Base-by-base conservation (phyloP, 352 stramenopile genomes). In the Globisporangium takayamanum region DNA sequence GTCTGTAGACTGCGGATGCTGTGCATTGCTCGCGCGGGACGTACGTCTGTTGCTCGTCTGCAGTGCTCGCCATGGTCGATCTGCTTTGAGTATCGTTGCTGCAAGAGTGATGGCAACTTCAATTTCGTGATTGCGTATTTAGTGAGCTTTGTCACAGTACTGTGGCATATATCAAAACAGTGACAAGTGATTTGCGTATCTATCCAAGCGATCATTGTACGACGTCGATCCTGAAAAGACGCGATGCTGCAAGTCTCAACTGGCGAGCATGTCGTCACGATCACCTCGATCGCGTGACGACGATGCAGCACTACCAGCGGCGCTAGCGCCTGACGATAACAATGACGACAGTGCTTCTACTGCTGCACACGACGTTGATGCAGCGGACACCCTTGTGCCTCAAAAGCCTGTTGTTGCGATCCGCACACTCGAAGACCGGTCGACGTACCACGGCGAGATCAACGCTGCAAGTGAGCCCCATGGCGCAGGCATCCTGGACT, bases 401-500 rank as follows among this genome's bases (percentile, higher is more conserved):
- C 15, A 37, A 26, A 49, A 28, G 52, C 26, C 41, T 8, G 15
- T 22, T 8, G 55, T 77, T n/a, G 57, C 55, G 14, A 63, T 62
- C 16, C 30, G 67, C 42, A 58, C 50, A n/a, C 47, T 79, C 3
- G 18, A 28, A 1, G 68, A 74, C 42, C 49, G 50, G 12, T 77
- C 73, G 28, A 64, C 53, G 20, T 81, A 77, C 30, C 52, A 62
- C 22, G 73, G 73, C 44, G 68, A 81, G 45, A 58, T 77, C 15
- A 62, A 68, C 44, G 28, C 45, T 10, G 53, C 65, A 66, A 41
- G 15, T 16, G 18, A 55, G 2, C 72, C 72, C 10, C 47, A 83
- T n/a, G 76, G 78, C 1, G 20, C 69, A 22, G 78, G 73, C 0
- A 57, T 84, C 25, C 50, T 80, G 15, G 59, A 73, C 16, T 67